Conservation (phyloP, 257 asterid genomes). For the Misopates orontium region DNA sequence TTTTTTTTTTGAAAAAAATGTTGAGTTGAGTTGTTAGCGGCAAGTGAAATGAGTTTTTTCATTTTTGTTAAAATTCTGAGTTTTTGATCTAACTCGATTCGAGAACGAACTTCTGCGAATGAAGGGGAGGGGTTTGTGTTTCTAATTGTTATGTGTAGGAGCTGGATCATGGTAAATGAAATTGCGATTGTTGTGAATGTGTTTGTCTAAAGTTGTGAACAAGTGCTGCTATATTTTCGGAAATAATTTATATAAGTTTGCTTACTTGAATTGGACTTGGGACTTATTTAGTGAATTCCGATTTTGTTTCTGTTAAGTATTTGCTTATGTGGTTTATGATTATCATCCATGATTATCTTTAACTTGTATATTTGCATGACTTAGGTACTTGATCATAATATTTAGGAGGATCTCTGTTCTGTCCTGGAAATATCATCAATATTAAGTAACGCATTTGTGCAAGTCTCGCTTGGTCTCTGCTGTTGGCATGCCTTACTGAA, state of each 20-base stretch:
- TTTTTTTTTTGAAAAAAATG: too few species aligned
- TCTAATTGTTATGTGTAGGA: neutral
- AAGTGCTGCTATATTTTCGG: neutral
- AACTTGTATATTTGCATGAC: slow-evolving; percentile 15
- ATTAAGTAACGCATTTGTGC: slow-evolving; percentile 12
- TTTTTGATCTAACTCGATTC: neutral
- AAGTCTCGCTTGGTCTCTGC: slow-evolving; percentile 17
- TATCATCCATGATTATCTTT: neutral
- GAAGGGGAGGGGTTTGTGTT: neutral
- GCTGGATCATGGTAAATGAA: neutral
- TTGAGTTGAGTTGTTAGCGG: neutral
- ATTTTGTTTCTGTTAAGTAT: neutral
- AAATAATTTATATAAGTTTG: neutral
- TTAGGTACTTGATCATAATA: slow-evolving; percentile 30
- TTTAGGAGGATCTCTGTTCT: slow-evolving; percentile 25
- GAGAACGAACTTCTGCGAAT: neutral
- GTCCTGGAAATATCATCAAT: slow-evolving; percentile 14
- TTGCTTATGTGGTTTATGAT: too few species aligned
- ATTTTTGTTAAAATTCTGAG: neutral
- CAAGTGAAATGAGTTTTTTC: neutral
- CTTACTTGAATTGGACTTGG: slow-evolving; percentile 5
- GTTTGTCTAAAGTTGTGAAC: slow-evolving; percentile 9
- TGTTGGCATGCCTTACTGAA: slow-evolving; percentile 27
- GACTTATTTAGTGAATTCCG: slow-evolving; percentile 5
- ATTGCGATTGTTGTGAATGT: neutral